Base-by-base conservation (phyloP, 2,329 filamentous ascomycete genomes). In the Neopestalotiopsis sp. region DNA sequence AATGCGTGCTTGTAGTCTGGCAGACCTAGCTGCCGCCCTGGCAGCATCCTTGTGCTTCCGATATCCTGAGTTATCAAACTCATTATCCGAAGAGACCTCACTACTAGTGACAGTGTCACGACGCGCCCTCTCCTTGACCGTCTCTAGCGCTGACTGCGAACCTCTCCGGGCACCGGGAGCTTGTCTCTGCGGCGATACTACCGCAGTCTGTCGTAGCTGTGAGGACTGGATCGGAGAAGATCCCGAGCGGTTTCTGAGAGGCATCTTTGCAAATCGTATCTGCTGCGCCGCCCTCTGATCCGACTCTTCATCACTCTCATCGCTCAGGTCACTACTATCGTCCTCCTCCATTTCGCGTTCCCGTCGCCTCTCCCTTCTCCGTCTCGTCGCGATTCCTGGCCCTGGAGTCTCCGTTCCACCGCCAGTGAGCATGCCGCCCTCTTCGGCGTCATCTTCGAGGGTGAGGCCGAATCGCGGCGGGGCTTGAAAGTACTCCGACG, bases 211-310 rank as follows among this genome's bases (percentile, higher is more conserved):
- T 59, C 86, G 85, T 32, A 89, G 80, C 69, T 87, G 89, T 17
- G 90, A 90, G 14, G 87, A 89, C 72, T 94, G 91, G 49, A 93
- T 90, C 3, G 95, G 95, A 62, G 95, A 98, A 0, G 95, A 98
- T 12, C 94, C 95, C 32, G 95, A 93, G 68, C 95, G 90, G 73
- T 90, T 90, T 38, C 95, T 89, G 58, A 97, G 88, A 1, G 96
- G 95, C 93, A 98, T 95, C 81, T 98, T 98, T 63, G 92, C 90
- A 80, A 99, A 99, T 77, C 95, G 95, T 78, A 98, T 97, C 79
- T 97, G 94, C 78, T 97, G 94, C 2, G 92, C 92, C 59, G 93
- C 92, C 67, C 92, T 81, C 71, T 90, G 87, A 68, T 94, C 91
- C 1, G 88, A 85, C 66, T 94, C 92, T 30, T 95, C 92, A 65